Base-by-base conservation (phyloP, 345 rosid species). In the Jatropha curcas region DNA sequence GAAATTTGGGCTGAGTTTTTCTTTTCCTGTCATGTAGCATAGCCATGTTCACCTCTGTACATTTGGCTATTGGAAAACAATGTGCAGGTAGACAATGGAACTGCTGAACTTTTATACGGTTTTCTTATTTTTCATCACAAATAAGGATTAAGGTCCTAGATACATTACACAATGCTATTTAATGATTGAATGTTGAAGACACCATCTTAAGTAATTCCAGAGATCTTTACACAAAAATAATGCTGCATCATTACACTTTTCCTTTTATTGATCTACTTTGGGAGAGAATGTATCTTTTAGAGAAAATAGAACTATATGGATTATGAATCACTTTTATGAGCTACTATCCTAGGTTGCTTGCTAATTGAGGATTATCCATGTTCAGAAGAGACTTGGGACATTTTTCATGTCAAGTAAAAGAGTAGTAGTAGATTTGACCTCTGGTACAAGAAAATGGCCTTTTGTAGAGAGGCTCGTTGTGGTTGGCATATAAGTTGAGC, bases 361-460 rank as follows among this genome's bases (percentile, higher is more conserved):
- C 67, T 62, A 35, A 20, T 64, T 64, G 52, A 14, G 24, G 20
- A 39, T 65, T 45, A 30, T 65, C 35, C 69, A 65, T 17, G n/a
- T 65, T 45, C 19, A 25, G 28, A 22, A 57, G 33, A 25, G 48
- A 11, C 68, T 22, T 24, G 24, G n/a, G 33, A 27, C 35, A 31
- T 19, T 20, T 66, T 27, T 25, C 37, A 46, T 28, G 35, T 43
- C 25, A 19, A 66, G 24, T 48, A 27, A 25, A 17, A 66, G 56
- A 66, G 37, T 6, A 63, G 28, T 65, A 25, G 55, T 43, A n/a
- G 57, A 48, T 66, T 17, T 33, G 9, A 31, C 43, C 37, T 27
- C 39, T 66, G 57, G 39, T 50, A 30, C 58, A 67, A 67, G 70
- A 67, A 50, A 48, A 48, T 30, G 22, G 16, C 62, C 5, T 65